These are phyloP conservation scores for Fusarium avenaceum DNA, from an alignment of 2,329 filamentous ascomycete genomes.

Conservation along the genomic window DNA sequence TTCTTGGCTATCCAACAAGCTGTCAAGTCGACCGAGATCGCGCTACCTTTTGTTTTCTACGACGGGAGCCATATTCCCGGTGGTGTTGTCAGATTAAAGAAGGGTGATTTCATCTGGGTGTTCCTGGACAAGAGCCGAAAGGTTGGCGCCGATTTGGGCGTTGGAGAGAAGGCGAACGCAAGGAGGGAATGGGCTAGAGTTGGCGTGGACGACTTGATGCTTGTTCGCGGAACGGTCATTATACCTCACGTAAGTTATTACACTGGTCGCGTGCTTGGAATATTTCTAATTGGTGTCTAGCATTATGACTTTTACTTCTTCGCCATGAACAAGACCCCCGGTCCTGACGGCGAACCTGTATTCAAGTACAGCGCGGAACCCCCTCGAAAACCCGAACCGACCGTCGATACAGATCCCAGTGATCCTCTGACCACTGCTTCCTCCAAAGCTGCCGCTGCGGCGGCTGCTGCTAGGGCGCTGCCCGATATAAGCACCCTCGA, in stretches of 20 bases:
- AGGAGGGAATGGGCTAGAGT: conserved; percentile 91
- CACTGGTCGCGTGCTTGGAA: conserved; percentile 9
- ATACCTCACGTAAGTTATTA: conserved; percentile 84
- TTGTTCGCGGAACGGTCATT: conserved; percentile 90
- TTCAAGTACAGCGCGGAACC: conserved; percentile 79
- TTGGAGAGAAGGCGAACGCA: conserved; percentile 75
- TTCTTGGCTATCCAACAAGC: conserved; percentile 86
- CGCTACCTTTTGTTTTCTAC: conserved; percentile 96
- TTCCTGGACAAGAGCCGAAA: conserved; percentile 94
- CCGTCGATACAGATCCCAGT: conserved; percentile 7
- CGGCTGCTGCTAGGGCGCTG: conserved; percentile 55
- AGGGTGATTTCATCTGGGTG: conserved; percentile 93
- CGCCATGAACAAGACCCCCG: conserved; percentile 86
- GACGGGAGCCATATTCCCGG: conserved; percentile 92
- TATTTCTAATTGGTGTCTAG: conserved; percentile 61
- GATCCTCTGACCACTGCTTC: conserved; percentile 50
- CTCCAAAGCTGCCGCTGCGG: conserved; percentile 56
- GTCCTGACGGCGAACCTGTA: conserved; percentile 77
- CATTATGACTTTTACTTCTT: conserved; percentile 99
- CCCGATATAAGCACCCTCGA: conserved; percentile 73
- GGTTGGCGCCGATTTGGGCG: conserved; percentile 85
- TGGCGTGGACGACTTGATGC: conserved; percentile 94
- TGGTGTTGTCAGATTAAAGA: conserved; percentile 87
- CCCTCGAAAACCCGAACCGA: conserved; percentile 53
- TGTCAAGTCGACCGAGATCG: conserved; percentile 89